Base-by-base conservation (phyloP, 768 basidiomycete genomes). In the Kwoniella sp. region DNA sequence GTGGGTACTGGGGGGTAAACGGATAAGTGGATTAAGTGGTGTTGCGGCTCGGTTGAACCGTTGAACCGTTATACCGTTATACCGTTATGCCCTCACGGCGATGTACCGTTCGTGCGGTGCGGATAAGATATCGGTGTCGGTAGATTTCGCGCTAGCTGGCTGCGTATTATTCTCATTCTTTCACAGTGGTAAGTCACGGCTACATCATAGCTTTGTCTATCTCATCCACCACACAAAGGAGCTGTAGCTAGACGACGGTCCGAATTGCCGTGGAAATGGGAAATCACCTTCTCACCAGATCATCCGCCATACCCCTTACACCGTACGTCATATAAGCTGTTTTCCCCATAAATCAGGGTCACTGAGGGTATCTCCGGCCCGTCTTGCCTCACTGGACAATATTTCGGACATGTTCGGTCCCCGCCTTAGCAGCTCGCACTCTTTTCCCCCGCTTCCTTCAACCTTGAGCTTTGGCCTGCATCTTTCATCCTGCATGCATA, bases 381-480 rank as follows among this genome's bases (percentile, higher is more conserved):
- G 40, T 44, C 40, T 4, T 3, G n/a, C 40, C 17, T 19, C 17
- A 19, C 10, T 10, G 3, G 7, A 9, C 10, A 44, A 44, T 15
- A 15, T 49, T 10, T 49, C 48, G 48, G 48, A 49, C 48, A 49
- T 49, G 48, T 49, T 49, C 48, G 48, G 48, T 49, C 48, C 21
- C 21, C 22, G 48, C 9, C 48, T 26, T 26, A 6, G n/a, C n/a
- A n/a, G n/a, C n/a, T 10, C 15, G 4, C 21, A 8, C 13, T 6
- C 22, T 22, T 49, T 49, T 49, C 9, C 48, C 48, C 48, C 25
- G 48, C 22, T 49, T 49, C 48, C 10, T 19, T n/a, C n/a, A n/a
- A n/a, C n/a, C n/a, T n/a, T n/a, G n/a, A n/a, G n/a, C n/a, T n/a
- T n/a, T n/a, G n/a, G n/a, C n/a, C n/a, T n/a, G n/a, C n/a, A n/a